Evolutionary conservation across 106 monocot genomes (phyloP), one percentile per base, ranked within the genome.

Genomic region (Narthecium ossifragum): DNA sequence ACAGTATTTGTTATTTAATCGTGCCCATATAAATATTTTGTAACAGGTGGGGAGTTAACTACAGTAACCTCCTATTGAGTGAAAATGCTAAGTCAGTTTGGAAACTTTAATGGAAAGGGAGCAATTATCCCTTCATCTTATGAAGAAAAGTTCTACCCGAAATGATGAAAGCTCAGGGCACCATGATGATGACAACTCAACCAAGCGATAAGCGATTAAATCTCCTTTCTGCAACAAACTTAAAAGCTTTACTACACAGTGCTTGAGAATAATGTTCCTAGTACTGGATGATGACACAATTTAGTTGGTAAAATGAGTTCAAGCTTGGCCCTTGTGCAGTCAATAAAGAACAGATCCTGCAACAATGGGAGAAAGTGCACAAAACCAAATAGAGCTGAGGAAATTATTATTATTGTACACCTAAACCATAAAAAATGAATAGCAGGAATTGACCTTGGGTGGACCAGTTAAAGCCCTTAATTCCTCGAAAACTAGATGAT

Each of bases 91-190:
- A n/a, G n/a, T n/a, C n/a, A n/a, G n/a, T n/a, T n/a, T n/a, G n/a
- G n/a, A n/a, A n/a, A n/a, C n/a, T n/a, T n/a, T n/a, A n/a, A n/a
- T n/a, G n/a, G n/a, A n/a, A n/a, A n/a, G 28, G 14, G 45, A 41
- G n/a, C 17, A 21, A 51, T 36, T 5, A 36, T 36, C 10, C 10
- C 36, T 36, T 36, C 5, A 36, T 6, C 10, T 36, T 36, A 36
- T 5, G 36, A 15, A 52, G 5, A 34, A 6, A 75, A 17, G 28
- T 39, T 80, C 58, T 90, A 98, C 98, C 28, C 91, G 74, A 58
- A 76, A 81, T 38, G 84, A 36, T 71, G 98, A 98, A 55, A 98
- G 75, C 52, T 91, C 90, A 39, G 98, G 98, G 51, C 87, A 91
- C 90, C 84, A 91, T 17, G 84, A 76, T 26, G 90, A 81, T 33